These are phyloP conservation scores for Sarcomyxa edulis DNA, from an alignment of 768 basidiomycete species.

Conservation along the genomic window DNA sequence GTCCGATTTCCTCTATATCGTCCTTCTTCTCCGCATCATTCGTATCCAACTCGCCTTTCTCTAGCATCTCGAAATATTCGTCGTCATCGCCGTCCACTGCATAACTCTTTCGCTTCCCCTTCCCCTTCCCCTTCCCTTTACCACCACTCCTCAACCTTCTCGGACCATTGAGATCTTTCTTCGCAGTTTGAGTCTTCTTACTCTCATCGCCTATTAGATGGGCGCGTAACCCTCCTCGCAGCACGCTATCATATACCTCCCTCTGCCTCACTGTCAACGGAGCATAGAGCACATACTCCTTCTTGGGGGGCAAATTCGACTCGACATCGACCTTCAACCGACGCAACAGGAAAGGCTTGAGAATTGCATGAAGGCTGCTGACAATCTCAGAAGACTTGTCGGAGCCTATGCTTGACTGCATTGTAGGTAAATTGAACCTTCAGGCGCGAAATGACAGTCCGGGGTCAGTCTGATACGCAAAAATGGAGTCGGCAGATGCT, in stretches of 20 bases:
- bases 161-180: slow-evolving; percentile 3
- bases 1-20: slow-evolving; percentile 48
- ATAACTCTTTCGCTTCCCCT: slow-evolving; percentile 35
- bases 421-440: slow-evolving; percentile 70
- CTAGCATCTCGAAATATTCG: slow-evolving; percentile 59
- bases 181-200: slow-evolving; percentile 8
- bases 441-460: too few species aligned
- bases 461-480: slow-evolving; percentile 1
- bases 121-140: slow-evolving; percentile 28
- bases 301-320: slow-evolving; percentile 78
- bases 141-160: slow-evolving; percentile 23
- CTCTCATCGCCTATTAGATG: slow-evolving; percentile 44
- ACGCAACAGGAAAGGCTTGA: slow-evolving; percentile 92
- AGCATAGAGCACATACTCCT: slow-evolving; percentile 92
- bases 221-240: slow-evolving; percentile 64
- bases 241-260: slow-evolving; percentile 78
- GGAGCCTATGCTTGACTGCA: slow-evolving; percentile 50
- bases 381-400: slow-evolving; percentile 65
- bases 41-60: slow-evolving; percentile 37
- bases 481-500: too few species aligned
- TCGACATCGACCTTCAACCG: slow-evolving; percentile 89
- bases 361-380: slow-evolving; percentile 77
- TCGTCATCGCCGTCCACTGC: slow-evolving; percentile 58
- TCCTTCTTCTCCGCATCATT: slow-evolving; percentile 31
- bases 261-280: slow-evolving; percentile 80